A percentile compares a stretch with the other conserved stretches of the same genome.
Conservation (phyloP, 495 filamentous ascomycete genomes). For the Xylaria acuta region DNA sequence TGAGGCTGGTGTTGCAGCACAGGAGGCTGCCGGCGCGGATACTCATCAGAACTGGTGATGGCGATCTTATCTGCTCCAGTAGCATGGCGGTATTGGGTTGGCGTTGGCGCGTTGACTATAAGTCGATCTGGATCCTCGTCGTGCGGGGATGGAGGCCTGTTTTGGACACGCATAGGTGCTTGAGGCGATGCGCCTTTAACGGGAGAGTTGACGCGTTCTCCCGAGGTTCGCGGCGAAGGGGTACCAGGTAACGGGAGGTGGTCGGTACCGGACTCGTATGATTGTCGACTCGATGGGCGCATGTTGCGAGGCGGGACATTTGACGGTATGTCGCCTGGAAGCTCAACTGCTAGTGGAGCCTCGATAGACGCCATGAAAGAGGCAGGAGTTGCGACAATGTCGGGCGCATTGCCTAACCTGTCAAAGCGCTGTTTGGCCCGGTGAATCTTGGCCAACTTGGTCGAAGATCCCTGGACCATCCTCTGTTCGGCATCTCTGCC, state of each 20-base stretch:
- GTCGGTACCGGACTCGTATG: constrained; percentile 56
- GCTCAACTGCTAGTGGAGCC: constrained; percentile 52
- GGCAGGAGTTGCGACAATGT: constrained; percentile 39
- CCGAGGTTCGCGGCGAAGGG: constrained; percentile 52
- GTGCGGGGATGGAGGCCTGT: constrained; percentile 43
- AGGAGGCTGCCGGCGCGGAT: constrained; percentile 55
- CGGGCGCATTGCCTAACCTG: constrained; percentile 38
- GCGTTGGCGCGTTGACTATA: constrained; percentile 59
- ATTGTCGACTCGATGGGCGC: constrained; percentile 48
- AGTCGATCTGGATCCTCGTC: constrained; percentile 55
- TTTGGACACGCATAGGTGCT: constrained; percentile 40
- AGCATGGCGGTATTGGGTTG: constrained; percentile 55
- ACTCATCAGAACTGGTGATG: constrained; percentile 64
- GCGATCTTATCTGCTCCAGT: constrained; percentile 65
- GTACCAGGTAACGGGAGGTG: constrained; percentile 43
- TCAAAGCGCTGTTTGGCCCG: constrained; percentile 60
- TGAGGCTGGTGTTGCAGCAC: constrained; percentile 53
- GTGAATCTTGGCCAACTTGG: constrained; percentile 85
- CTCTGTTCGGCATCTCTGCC: constrained; percentile 70
- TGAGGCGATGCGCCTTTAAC: constrained; percentile 40
- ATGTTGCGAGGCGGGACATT: constrained; percentile 36
- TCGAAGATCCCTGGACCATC: constrained; percentile 75
- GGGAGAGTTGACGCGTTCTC: constrained; percentile 42
- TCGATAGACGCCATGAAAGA: constrained; percentile 41
- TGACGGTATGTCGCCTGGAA: constrained; percentile 53